Base-by-base conservation (phyloP, 2,329 filamentous ascomycete genomes). In the Fusarium sp. region DNA sequence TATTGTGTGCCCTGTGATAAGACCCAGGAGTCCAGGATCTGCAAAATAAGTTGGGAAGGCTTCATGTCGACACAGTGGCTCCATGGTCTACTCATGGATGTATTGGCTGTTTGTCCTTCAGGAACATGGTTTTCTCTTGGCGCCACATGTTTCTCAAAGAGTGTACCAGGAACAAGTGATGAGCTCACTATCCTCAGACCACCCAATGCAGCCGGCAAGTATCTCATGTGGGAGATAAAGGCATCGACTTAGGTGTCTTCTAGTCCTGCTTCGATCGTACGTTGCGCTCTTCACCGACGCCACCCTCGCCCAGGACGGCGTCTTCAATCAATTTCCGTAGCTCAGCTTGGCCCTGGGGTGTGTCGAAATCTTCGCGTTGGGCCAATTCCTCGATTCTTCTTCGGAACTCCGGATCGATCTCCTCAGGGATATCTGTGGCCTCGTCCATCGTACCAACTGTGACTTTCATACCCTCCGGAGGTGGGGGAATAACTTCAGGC, bases 331-430 rank as follows among this genome's bases (percentile, higher is more conserved):
- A 82, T 71, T 88, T 86, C 65, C 94, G 87, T 75, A 99, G 81
- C 77, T 94, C 90, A 24, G 86, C 87, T 80, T 99, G 96, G 6
- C 92, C 93, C 64, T 91, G 89, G 57, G 93, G 90, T 7, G 90
- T 91, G 74, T 95, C 85, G 75, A 98, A 97, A 76, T 98, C 94
- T 25, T 92, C 90, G 42, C 94, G 86, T 37, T 91, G 87, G 4
- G 96, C 94, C 64, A 99, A 82, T 80, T 97, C 92, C 76, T 98
- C 94, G 76, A 99, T 98, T 56, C 93, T 87, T 71, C 91, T 86
- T 76, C 91, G 89, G 72, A 99, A 93, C 72, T 94, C 94, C 2
- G 93, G 90, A 77, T 98, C 94, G 11, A 91, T 88, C 61, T 90
- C 89, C 41, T 85, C 85, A 2, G 84, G 85, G 9, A 88, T 87